Conservation (phyloP, 768 basidiomycete species). For the Podaxis sp. region DNA sequence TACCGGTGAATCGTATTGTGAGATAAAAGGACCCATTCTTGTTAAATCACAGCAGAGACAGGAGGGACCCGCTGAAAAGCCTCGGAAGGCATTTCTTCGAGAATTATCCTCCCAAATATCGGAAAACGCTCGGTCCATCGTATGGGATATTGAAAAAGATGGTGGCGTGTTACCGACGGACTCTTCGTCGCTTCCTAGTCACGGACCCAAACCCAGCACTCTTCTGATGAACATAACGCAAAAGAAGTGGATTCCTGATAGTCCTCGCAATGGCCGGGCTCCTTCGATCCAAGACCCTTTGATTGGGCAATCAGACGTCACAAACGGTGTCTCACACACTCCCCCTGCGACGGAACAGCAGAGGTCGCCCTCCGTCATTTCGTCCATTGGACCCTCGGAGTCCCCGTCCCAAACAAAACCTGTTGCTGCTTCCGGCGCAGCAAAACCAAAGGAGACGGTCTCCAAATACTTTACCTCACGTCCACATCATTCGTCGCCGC, state of each 20-base stretch:
- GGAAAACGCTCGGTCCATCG: constrained; percentile 18
- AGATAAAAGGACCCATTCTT: not conserved
- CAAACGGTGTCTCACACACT: not conserved
- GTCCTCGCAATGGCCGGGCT: not conserved
- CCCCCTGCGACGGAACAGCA: not conserved
- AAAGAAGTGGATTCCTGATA: not conserved
- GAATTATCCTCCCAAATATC: not conserved
- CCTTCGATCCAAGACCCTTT: not conserved
- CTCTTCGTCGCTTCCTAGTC: constrained; percentile 9
- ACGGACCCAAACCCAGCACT: constrained; percentile 10
- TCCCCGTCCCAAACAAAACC: not conserved
- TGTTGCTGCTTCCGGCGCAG: not conserved
- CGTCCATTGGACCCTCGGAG: constrained; percentile 8
- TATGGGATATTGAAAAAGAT: constrained; percentile 32
- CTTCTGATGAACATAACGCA: constrained; percentile 13
- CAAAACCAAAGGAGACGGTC: not conserved
- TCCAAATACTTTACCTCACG: constrained; percentile 5
- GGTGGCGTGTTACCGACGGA: constrained; percentile 10
- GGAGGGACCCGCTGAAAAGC: not conserved
- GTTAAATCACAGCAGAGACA: not conserved
- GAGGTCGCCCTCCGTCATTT: not conserved
- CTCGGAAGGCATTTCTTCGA: not conserved
- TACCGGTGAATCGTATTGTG: not conserved
- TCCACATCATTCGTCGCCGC: not conserved
- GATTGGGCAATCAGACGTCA: not conserved